These are phyloP conservation scores for Blastomyces parvus DNA, from an alignment of 2,329 filamentous ascomycete genomes.

Conservation along the genomic window DNA sequence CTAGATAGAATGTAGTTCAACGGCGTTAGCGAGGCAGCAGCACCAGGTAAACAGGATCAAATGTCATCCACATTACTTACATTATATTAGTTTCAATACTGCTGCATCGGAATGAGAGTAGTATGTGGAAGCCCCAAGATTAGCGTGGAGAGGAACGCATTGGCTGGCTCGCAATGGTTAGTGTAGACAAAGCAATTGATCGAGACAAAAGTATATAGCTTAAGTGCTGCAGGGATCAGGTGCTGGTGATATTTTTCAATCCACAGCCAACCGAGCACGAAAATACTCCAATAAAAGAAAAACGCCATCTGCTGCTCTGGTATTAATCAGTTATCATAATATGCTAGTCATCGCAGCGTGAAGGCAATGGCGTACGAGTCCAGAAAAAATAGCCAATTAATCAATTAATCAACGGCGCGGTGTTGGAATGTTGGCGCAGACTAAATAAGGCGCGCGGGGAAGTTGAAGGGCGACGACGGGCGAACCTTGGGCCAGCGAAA, in stretches of 20 bases:
- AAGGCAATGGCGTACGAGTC: not conserved
- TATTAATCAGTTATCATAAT: not conserved
- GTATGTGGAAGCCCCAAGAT: too few relatives aligned
- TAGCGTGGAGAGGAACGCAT: not conserved
- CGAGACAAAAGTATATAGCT: not conserved
- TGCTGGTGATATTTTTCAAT: not conserved
- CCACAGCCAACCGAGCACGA: too few relatives aligned
- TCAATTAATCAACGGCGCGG: not conserved
- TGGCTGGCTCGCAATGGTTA: not conserved
- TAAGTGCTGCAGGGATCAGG: not conserved
- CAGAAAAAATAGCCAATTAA: not conserved
- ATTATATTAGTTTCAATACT: not conserved
- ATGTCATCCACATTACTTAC: not conserved
- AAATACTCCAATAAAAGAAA: not conserved
- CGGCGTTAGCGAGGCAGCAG: not conserved
- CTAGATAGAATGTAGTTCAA: not conserved
- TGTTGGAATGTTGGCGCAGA: not conserved
- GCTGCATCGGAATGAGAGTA: not conserved
- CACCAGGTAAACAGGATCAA: not conserved
- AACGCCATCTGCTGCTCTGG: not conserved
- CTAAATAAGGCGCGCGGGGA: constrained; percentile 9
- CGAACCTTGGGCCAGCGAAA: too few relatives aligned
- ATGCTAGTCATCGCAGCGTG: not conserved
- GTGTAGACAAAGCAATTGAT: not conserved
- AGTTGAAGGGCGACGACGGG: not conserved